Base-by-base conservation (phyloP, 805 yeast species). In the Candida parachauliodes region DNA sequence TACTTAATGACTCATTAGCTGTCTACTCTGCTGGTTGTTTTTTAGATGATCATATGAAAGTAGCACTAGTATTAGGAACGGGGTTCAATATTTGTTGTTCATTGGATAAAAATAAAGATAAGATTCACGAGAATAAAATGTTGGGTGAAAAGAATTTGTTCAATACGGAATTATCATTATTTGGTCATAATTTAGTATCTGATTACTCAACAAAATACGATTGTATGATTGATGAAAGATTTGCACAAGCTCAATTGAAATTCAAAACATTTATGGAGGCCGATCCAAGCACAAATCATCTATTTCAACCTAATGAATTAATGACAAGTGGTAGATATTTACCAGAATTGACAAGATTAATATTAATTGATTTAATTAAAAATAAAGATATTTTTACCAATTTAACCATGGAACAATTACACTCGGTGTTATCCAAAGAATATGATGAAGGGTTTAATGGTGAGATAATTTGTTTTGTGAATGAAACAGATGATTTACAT, bases 1-100 rank as follows among this genome's bases (percentile, higher is more conserved):
- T 81, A 26, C 60, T 81, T 21, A 82, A 82, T 53, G 88, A 79
- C 50, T 74, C 85, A 1, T 68, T 79, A n/a, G 81, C 85, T 0
- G 84, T 80, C 0, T 75, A 70, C 50, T 59, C 81, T 8, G 72
- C 85, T 0, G 81, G 80, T 8, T 42, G 60, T 2, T 67, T 70
- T 37, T 42, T 61, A 40, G 66, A 63, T 40, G 46, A 52, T 14
- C 45, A 49, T 42, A 58, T 65, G 47, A 50, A 59, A 39, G 47
- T 81, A 31, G 83, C 84, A 0, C 46, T 82, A 46, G 83, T 82
- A 3, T 55, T 81, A 35, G 88, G 89, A 1, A 82, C 89, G 2
- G 89, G 89, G 1, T 55, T 77, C 37, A 82, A 82, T 47, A 54
- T 76, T 24, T 76, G 78, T 57, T 62, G 76, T 59, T 48, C 62